phyloP scores from a whole-genome alignment of 441 rosid genomes.

The Gossypium trilobum region DNA sequence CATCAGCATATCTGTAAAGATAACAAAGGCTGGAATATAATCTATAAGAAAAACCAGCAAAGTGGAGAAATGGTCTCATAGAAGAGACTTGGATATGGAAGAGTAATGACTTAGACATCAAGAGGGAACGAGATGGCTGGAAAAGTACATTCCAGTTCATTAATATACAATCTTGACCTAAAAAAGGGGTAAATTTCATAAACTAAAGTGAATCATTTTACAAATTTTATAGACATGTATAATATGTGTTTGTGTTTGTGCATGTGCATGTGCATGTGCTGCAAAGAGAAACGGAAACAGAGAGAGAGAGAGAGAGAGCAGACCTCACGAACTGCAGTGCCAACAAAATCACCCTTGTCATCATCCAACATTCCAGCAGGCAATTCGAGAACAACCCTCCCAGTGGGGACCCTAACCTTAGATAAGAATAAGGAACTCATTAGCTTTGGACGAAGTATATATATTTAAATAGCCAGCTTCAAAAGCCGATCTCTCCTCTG shows the following conservation, averaged over 20 bases:
- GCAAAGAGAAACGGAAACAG: not conserved
- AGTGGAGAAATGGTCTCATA: not conserved
- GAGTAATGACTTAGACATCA: not conserved
- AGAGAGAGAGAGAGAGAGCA: slow-evolving; percentile 14
- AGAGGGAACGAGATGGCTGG: not conserved
- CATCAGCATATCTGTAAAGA: not conserved
- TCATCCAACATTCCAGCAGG: slow-evolving; percentile 95
- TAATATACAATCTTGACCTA: not conserved
- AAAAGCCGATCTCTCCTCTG: slow-evolving; percentile 4
- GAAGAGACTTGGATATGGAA: not conserved
- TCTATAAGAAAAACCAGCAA: not conserved
- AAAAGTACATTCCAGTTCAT: not conserved
- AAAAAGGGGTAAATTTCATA: not conserved
- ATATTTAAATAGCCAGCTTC: not conserved
- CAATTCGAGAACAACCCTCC: slow-evolving; percentile 67
- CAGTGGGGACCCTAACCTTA: slow-evolving; percentile 81
- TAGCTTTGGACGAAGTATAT: slow-evolving; percentile 1
- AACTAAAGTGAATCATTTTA: not conserved
- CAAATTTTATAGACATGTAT: not conserved
- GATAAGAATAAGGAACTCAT: slow-evolving; percentile 11
- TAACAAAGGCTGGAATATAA: not conserved
- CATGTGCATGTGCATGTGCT: not conserved
- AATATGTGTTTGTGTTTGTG: not conserved
- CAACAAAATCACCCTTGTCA: slow-evolving; percentile 73
- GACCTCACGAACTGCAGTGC: slow-evolving; percentile 92